Percentiles rank a stretch among this genome's conserved stretches.
Conservation (phyloP, 2,329 filamentous ascomycete genomes). For the Cladosporium sp. region DNA sequence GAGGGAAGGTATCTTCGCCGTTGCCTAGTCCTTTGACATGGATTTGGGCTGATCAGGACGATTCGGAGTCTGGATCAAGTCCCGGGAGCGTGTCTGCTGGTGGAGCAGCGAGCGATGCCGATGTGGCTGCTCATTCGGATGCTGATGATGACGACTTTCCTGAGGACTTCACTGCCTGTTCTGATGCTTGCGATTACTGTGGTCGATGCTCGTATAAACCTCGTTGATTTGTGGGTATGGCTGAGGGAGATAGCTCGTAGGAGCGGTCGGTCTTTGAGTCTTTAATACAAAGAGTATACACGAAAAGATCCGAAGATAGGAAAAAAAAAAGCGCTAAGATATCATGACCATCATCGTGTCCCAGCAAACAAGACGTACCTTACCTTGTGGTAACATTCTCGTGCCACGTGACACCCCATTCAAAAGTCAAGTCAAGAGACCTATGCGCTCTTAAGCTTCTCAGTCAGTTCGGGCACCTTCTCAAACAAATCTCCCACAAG, state of each 20-base stretch:
- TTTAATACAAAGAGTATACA: slow-evolving; percentile 6
- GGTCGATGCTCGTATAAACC: slow-evolving; percentile 16
- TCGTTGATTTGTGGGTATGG: background rate
- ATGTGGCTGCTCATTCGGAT: slow-evolving; percentile 15
- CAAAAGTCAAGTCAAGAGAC: background rate
- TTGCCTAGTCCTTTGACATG: slow-evolving; percentile 17
- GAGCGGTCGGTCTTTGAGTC: background rate
- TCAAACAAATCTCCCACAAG: slow-evolving; percentile 95
- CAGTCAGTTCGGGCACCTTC: slow-evolving; percentile 90
- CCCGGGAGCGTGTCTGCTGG: background rate
- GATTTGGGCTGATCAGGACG: slow-evolving; percentile 1
- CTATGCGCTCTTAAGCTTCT: slow-evolving; percentile 71
- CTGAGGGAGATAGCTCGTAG: no score
- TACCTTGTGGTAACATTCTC: no score
- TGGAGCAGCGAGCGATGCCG: background rate
- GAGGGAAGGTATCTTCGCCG: slow-evolving; percentile 8
- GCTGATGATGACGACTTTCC: slow-evolving; percentile 12
- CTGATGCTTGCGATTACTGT: slow-evolving; percentile 22
- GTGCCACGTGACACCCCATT: background rate
- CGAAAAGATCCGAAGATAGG: background rate
- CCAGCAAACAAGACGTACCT: background rate
- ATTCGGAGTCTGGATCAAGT: slow-evolving; percentile 1
- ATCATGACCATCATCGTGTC: slow-evolving; percentile 9
- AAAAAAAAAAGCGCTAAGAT: slow-evolving; percentile 6
- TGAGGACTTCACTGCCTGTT: slow-evolving; percentile 24